phyloP scores from a whole-genome alignment of 1,284 basidiomycete species.

The Sanghuangporus weigelae region DNA sequence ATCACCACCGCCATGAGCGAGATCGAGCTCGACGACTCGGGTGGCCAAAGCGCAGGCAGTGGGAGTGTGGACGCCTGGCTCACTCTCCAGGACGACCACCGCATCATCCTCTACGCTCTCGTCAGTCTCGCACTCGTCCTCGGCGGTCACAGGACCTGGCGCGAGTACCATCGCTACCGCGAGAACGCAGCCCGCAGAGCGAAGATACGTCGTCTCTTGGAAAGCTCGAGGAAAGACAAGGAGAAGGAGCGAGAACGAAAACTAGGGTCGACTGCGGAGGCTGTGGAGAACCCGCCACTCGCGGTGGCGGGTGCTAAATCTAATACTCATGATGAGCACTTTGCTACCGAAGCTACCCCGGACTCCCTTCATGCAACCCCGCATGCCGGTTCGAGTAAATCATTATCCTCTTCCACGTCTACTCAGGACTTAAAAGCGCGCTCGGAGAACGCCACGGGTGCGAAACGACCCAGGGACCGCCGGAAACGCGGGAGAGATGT shows the following conservation, averaged over 20 bases:
- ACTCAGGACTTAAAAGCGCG: neutral
- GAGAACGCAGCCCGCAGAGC: slow-evolving; percentile 9
- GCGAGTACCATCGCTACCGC: slow-evolving; percentile 10
- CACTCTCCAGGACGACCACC: slow-evolving; percentile 13
- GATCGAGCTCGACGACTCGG: neutral
- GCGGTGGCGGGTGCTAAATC: neutral
- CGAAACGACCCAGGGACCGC: slow-evolving; percentile 16
- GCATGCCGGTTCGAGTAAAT: neutral
- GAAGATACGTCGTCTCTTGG: slow-evolving; percentile 6
- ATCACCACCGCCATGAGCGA: neutral
- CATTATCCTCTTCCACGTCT: neutral
- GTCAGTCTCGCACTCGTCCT: slow-evolving; percentile 12
- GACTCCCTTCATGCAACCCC: neutral
- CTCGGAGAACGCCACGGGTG: neutral
- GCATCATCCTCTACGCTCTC: slow-evolving; percentile 13
- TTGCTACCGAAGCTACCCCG: neutral
- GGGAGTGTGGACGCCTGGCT: neutral
- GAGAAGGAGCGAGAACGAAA: neutral
- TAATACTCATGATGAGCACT: neutral
- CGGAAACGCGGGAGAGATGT: slow-evolving; percentile 17
- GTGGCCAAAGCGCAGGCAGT: neutral
- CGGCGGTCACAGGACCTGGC: slow-evolving; percentile 14
- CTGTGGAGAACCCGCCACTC: neutral
- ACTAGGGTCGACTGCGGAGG: neutral
- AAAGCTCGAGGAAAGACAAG: slow-evolving; percentile 9